These are phyloP conservation scores for Thalassiosira delicatula DNA, from an alignment of 352 stramenopile genomes.

Conservation along the genomic window DNA sequence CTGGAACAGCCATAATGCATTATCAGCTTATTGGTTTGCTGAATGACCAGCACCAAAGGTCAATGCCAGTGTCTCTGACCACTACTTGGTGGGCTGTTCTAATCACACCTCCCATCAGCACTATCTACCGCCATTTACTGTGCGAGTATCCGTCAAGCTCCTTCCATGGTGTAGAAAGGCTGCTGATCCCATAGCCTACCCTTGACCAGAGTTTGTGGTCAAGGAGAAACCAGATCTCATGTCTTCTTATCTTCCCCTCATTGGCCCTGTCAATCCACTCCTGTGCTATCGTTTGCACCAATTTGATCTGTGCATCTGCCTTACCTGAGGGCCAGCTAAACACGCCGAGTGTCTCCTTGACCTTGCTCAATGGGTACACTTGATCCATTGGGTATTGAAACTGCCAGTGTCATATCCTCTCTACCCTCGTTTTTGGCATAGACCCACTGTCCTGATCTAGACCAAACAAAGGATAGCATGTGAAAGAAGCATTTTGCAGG, in stretches of 20 bases:
- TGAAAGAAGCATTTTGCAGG: too few relatives aligned
- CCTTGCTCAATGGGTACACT: too few relatives aligned
- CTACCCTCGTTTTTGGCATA: too few relatives aligned
- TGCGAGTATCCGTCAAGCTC: neutral
- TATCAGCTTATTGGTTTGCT: conserved; percentile 18
- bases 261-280: conserved; percentile 17
- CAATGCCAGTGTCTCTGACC: neutral
- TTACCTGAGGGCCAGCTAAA: conserved; percentile 16
- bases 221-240: conserved; percentile 6
- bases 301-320: neutral
- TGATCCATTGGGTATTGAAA: too few relatives aligned
- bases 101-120: neutral
- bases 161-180: too few relatives aligned
- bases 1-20: conserved; percentile 33
- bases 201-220: conserved; percentile 30
- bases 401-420: too few relatives aligned
- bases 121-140: conserved; percentile 3
- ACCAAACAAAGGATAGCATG: too few relatives aligned
- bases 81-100: neutral
- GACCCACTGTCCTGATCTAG: too few relatives aligned
- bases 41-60: conserved; percentile 14
- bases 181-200: conserved; percentile 24
- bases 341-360: conserved; percentile 18
- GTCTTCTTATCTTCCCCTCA: neutral
- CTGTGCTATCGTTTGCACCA: conserved; percentile 13